A percentile compares a stretch with the other conserved stretches of the same genome.
These are phyloP conservation scores for Neurospora africana DNA, from an alignment of 495 filamentous ascomycete species.

Conservation along the genomic window DNA sequence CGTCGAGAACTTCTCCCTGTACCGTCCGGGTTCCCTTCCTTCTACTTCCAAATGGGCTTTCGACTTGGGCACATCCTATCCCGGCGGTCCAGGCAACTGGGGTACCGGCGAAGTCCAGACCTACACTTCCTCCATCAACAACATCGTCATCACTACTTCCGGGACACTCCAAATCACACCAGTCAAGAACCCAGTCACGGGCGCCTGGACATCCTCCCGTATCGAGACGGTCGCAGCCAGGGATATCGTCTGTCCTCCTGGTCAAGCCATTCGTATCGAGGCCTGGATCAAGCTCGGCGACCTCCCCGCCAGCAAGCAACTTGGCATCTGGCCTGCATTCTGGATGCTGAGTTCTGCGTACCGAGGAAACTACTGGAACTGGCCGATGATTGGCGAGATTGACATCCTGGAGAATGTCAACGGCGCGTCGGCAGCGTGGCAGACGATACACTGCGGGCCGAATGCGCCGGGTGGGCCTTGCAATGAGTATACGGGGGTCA, in stretches of 20 bases:
- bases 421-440: slow-evolving; percentile 25
- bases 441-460: slow-evolving; percentile 37
- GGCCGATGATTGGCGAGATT: slow-evolving; percentile 37
- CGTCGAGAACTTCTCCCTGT: slow-evolving; percentile 11
- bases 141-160: slow-evolving; percentile 14
- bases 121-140: slow-evolving; percentile 16
- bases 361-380: slow-evolving; percentile 22
- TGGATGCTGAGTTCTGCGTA: slow-evolving; percentile 32
- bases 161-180: slow-evolving; percentile 15
- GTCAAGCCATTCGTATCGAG: slow-evolving; percentile 27
- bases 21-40: slow-evolving; percentile 2
- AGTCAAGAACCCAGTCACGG: not conserved
- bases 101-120: slow-evolving; percentile 23
- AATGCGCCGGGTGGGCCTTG: slow-evolving; percentile 27
- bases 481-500: slow-evolving; percentile 32
- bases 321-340: slow-evolving; percentile 42
- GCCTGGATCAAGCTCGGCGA: slow-evolving; percentile 27
- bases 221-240: slow-evolving; percentile 25
- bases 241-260: slow-evolving; percentile 26
- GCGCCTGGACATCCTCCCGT: slow-evolving; percentile 35
- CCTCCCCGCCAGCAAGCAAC: slow-evolving; percentile 17
- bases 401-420: slow-evolving; percentile 38
- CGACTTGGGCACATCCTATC: slow-evolving; percentile 18
- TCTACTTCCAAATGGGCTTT: slow-evolving; percentile 14
- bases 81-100: slow-evolving; percentile 19